Evolutionary conservation across 2,329 filamentous ascomycete species (phyloP).

Genomic region (Diplodia scrobiculata): DNA sequence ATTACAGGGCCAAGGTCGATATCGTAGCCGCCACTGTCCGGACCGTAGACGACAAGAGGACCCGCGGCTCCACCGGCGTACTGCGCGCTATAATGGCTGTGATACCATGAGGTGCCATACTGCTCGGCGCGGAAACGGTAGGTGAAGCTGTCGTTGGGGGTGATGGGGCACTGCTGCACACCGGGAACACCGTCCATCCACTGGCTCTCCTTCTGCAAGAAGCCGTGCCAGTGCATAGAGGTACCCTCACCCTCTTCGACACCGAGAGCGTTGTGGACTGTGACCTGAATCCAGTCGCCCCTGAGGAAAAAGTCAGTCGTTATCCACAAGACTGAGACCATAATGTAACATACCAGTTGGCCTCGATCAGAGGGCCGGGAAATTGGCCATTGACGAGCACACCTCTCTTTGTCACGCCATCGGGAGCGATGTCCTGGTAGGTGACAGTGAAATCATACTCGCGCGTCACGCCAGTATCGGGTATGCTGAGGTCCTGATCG

Average conservation of each 20-base stretch:
- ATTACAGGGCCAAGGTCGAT: slow-evolving; percentile 37
- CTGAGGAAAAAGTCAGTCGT: slow-evolving; percentile 28
- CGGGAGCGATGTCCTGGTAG: slow-evolving; percentile 32
- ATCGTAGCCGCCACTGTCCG: slow-evolving; percentile 35
- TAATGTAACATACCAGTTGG: slow-evolving; percentile 41
- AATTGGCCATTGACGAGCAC: slow-evolving; percentile 40
- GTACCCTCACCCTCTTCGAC: slow-evolving; percentile 39
- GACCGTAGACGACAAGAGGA: slow-evolving; percentile 38
- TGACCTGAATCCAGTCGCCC: slow-evolving; percentile 39
- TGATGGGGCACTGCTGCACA: slow-evolving; percentile 42
- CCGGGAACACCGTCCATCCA: slow-evolving; percentile 45
- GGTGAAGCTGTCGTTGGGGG: slow-evolving; percentile 37
- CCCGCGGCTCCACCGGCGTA: slow-evolving; percentile 38
- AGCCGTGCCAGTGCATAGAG: slow-evolving; percentile 41
- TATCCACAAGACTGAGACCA: slow-evolving; percentile 36
- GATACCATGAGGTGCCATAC: slow-evolving; percentile 38
- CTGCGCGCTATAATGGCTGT: slow-evolving; percentile 38
- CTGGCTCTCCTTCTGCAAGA: slow-evolving; percentile 40
- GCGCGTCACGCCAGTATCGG: slow-evolving; percentile 41
- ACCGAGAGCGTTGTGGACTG: slow-evolving; percentile 36
- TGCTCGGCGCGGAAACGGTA: slow-evolving; percentile 40
- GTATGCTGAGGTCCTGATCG: slow-evolving; percentile 33
- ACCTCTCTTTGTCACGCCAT: slow-evolving; percentile 38
- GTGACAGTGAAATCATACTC: slow-evolving; percentile 31
- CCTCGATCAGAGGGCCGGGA: slow-evolving; percentile 40